Percentiles rank a stretch among this genome's conserved stretches.
phyloP scores from a whole-genome alignment of 2,329 filamentous ascomycete genomes.

The Sphaerulina musiva region DNA sequence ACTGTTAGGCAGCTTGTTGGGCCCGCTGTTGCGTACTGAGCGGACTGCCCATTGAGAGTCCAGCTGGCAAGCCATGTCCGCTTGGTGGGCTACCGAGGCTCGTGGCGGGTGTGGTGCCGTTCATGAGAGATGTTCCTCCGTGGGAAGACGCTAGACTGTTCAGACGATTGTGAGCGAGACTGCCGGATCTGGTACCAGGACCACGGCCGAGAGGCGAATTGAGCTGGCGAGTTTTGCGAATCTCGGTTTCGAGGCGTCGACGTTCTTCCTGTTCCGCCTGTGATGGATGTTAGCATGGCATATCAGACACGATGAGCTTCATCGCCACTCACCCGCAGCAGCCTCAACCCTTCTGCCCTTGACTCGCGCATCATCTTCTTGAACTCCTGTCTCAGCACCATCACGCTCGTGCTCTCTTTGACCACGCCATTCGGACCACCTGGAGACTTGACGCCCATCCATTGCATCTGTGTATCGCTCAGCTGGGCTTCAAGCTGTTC shows the following conservation, averaged over 20 bases:
- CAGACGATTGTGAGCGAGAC: conserved; percentile 11
- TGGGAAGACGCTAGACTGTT: conserved; percentile 11
- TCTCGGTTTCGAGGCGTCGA: conserved; percentile 56
- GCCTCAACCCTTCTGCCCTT: conserved; percentile 58
- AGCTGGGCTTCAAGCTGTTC: conserved; percentile 59
- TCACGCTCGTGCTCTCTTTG: conserved; percentile 57
- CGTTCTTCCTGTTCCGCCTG: conserved; percentile 68
- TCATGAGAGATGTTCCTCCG: conserved; percentile 2
- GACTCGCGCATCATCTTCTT: conserved; percentile 76
- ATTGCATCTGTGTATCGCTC: conserved; percentile 60
- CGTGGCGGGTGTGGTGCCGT: conserved; percentile 2
- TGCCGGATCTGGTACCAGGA: conserved; percentile 7
- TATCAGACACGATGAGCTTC: conserved; percentile 1
- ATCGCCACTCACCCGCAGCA: conserved; percentile 53
- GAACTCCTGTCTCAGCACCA: conserved; percentile 66
- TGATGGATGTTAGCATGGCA: conserved; percentile 22
- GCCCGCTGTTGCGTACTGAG: background rate
- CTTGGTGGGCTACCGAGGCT: conserved; percentile 4
- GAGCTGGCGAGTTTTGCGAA: conserved; percentile 49
- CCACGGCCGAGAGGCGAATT: conserved; percentile 19
- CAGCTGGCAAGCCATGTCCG: background rate
- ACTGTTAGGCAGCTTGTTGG: conserved; percentile 4
- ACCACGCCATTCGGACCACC: conserved; percentile 26
- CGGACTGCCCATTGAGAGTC: background rate
- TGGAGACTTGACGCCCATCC: conserved; percentile 56